phyloP scores from a whole-genome alignment of 371 early-diverging fungal genomes.

The Mortierella sp. region DNA sequence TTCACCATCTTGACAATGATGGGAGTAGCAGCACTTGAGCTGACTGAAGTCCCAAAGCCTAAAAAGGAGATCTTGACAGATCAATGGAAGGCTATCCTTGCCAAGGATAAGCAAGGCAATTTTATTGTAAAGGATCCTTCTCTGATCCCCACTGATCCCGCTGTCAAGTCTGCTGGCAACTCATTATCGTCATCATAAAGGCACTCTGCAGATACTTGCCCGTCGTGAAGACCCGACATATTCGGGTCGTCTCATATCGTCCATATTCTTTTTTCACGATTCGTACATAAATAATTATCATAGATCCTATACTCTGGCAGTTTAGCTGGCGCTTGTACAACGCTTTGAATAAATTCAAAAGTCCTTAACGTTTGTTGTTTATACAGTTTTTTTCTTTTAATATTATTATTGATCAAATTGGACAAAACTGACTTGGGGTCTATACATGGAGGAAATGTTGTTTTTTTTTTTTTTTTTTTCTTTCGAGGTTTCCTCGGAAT shows the following conservation, averaged over 20 bases:
- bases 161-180: constrained; percentile 10
- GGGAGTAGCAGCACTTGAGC: constrained; percentile 51
- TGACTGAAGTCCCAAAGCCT: constrained; percentile 38
- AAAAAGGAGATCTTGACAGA: constrained; percentile 44
- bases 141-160: not conserved
- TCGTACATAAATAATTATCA: no score
- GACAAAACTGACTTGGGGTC: not conserved
- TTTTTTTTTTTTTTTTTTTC: not conserved
- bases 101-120: constrained; percentile 51
- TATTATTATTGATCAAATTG: not conserved
- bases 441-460: not conserved
- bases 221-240: no score
- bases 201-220: no score
- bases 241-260: not conserved
- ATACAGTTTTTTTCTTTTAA: not conserved
- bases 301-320: no score
- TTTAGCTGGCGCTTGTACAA: no score
- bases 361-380: no score
- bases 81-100: constrained; percentile 56
- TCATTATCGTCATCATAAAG: constrained; percentile 10
- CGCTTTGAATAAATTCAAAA: no score
- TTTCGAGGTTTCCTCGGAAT: not conserved
- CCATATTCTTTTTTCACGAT: not conserved
- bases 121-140: constrained; percentile 43
- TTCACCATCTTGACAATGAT: constrained; percentile 56